Base-by-base conservation (phyloP, 306 rosid genomes). In the Quercus engelmannii region DNA sequence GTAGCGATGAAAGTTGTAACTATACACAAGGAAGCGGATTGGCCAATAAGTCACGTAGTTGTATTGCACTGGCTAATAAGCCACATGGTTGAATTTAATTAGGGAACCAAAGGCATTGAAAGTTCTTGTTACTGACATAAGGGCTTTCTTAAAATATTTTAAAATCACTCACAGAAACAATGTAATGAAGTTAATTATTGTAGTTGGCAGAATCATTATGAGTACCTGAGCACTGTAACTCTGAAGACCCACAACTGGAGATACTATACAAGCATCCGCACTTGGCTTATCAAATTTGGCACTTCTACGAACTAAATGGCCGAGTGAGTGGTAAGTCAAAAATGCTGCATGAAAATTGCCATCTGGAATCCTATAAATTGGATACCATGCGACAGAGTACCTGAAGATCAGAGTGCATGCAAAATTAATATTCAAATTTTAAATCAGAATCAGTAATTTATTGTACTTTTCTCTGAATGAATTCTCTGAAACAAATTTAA, bases 321-420 rank as follows among this genome's bases (percentile, higher is more conserved):
- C 94, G 67, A 92, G 85, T 25, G 97, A 93, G 79, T 93, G 98
- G 87, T 89, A 93, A 51, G 97, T 93, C 90, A 93, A 86, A 86
- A 93, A 92, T 19, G 98, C 74, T 67, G 98, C 89, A 17, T 90
- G 98, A 35, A 93, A 84, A 88, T 79, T 90, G 74, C 92, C 95
- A 49, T 89, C 90, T 0, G 98, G 98, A 85, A 93, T 92, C 81
- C 97, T 91, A 86, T 93, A 93, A 69, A 93, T 90, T 71, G 98
- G 97, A 89, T 93, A 93, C 98, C 98, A 92, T 1, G 98, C 98
- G 71, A 93, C 98, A 1, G 98, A 81, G 78, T 85, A 93, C 98
- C 98, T 93, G 93, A 86, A 84, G 79, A 86, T 64, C 69, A 84
- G 57, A 71, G 70, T 33, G 76, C 74, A 26, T 26, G 13, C 74